Conservation (phyloP, 163 green algal species). For the Scenedesmus sp. region DNA sequence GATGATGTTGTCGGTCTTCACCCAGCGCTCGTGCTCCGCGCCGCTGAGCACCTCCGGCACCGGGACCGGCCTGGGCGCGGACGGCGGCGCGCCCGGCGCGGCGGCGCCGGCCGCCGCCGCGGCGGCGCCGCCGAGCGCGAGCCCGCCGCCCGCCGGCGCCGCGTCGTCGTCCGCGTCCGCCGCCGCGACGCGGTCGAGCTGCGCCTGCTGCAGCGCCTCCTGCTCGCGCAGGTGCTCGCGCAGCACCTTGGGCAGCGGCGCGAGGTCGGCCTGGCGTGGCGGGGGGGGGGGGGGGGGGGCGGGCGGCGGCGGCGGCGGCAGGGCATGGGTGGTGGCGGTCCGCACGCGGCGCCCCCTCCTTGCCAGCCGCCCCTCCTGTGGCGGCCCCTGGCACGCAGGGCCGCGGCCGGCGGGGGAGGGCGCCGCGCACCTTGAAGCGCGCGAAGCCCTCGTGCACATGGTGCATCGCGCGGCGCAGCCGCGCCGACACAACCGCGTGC, state of each 20-base stretch:
- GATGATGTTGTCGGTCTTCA: constrained; percentile 39
- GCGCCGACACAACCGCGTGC: constrained; percentile 65
- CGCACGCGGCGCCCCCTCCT: background rate
- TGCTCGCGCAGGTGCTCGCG: constrained; percentile 13
- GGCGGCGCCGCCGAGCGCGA: background rate
- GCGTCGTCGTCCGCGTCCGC: background rate
- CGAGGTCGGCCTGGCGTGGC: constrained; percentile 29
- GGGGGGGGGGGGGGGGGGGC: background rate
- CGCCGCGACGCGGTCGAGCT: constrained; percentile 21
- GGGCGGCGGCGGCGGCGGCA: background rate
- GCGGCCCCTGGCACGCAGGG: background rate
- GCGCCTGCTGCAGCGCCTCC: constrained; percentile 25
- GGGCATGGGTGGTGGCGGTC: background rate
- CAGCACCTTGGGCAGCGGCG: constrained; percentile 40
- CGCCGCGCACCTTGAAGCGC: constrained; percentile 45
- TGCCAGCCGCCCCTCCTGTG: background rate
- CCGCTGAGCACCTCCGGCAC: constrained; percentile 1
- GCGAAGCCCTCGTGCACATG: constrained; percentile 41
- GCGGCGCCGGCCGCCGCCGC: background rate
- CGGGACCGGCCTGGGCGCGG: background rate
- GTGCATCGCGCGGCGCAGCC: constrained; percentile 54
- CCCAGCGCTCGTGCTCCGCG: constrained; percentile 19
- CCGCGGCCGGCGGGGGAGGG: no score
- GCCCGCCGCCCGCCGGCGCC: background rate
- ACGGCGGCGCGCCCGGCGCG: no score